A percentile compares a stretch with the other conserved stretches of the same genome.
Evolutionary conservation across 768 basidiomycete genomes (phyloP).

Genomic region (Podaxis sp.): DNA sequence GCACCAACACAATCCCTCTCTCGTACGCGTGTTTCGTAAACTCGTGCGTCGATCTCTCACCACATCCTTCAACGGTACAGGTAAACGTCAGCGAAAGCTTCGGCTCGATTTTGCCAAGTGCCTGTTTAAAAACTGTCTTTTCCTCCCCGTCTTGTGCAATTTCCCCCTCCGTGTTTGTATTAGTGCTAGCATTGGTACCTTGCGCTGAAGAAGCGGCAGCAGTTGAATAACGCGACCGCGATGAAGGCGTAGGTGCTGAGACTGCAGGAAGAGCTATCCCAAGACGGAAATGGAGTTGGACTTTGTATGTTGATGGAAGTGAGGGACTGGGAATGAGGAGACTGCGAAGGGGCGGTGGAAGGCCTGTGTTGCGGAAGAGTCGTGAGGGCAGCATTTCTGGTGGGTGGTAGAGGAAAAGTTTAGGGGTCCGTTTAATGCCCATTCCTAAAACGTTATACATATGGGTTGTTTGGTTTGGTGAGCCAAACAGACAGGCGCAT

Average conservation of each 20-base stretch:
- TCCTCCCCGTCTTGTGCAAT: background rate
- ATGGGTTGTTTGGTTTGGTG: background rate
- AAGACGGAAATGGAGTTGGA: slow-evolving; percentile 36
- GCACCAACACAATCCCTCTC: slow-evolving; percentile 84
- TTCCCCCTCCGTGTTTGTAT: background rate
- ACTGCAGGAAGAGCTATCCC: slow-evolving; percentile 20
- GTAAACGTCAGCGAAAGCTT: slow-evolving; percentile 80
- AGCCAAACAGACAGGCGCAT: background rate
- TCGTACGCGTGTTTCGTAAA: slow-evolving; percentile 86
- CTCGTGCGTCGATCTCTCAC: slow-evolving; percentile 78
- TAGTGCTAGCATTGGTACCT: background rate
- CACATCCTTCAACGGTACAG: slow-evolving; percentile 76
- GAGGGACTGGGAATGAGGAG: slow-evolving; percentile 35
- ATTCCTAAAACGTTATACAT: background rate
- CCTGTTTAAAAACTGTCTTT: slow-evolving; percentile 1
- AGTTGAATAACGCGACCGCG: slow-evolving; percentile 14
- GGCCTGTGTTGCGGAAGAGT: slow-evolving; percentile 42
- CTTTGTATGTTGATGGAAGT: slow-evolving; percentile 31
- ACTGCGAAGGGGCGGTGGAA: slow-evolving; percentile 44
- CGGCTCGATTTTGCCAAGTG: slow-evolving; percentile 40
- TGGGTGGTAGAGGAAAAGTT: background rate
- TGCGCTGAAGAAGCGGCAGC: background rate
- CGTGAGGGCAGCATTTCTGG: slow-evolving; percentile 46
- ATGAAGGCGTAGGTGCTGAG: slow-evolving; percentile 15
- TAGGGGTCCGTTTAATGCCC: background rate